These are phyloP conservation scores for Hymenoscyphus albidus DNA, from an alignment of 2,329 filamentous ascomycete species.

Conservation along the genomic window DNA sequence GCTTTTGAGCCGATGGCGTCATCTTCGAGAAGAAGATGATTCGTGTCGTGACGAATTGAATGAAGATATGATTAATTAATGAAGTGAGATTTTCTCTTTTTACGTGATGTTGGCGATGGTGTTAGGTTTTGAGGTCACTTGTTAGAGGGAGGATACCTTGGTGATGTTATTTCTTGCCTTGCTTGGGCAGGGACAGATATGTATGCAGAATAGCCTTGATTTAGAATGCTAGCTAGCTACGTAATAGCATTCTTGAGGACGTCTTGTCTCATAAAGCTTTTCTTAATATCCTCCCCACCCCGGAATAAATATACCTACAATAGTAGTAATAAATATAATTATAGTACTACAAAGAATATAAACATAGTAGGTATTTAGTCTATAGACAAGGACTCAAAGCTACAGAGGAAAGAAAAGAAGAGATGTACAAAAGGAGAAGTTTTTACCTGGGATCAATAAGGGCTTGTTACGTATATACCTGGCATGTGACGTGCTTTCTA, in stretches of 20 bases:
- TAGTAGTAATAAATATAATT: too few species aligned
- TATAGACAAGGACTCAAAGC: too few species aligned
- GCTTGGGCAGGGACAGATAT: background rate
- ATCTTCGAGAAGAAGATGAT: constrained; percentile 13
- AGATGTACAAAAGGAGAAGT: too few species aligned
- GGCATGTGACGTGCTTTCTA: too few species aligned
- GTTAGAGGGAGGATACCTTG: background rate
- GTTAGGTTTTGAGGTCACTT: background rate
- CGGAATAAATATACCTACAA: background rate
- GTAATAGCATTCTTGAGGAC: background rate
- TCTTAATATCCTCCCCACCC: background rate
- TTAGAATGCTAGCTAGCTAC: background rate
- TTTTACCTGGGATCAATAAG: too few species aligned
- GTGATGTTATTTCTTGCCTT: background rate
- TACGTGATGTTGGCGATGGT: background rate
- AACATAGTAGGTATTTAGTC: too few species aligned
- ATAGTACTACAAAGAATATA: too few species aligned
- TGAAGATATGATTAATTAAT: background rate
- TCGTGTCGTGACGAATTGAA: background rate
- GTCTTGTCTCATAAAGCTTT: background rate
- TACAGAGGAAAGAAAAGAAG: too few species aligned
- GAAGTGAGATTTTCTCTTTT: background rate
- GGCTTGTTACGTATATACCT: too few species aligned
- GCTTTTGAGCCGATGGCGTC: constrained; percentile 47
- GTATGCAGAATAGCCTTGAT: background rate